Evolutionary conservation across 1,284 basidiomycete genomes (phyloP).

Genomic region (Melampsora americana): DNA sequence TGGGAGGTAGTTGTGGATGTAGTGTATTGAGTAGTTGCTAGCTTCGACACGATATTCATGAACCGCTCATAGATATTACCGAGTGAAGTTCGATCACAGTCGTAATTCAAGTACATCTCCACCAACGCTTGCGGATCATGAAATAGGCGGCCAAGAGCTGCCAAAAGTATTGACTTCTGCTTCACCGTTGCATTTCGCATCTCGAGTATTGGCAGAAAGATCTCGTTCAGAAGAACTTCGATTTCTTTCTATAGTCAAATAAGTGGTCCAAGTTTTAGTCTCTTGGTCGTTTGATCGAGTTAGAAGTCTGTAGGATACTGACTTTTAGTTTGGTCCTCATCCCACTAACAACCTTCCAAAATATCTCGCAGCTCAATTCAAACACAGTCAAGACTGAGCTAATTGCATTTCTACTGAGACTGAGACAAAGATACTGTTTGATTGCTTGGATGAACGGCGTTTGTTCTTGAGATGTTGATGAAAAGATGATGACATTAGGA

Average conservation of each 20-base stretch:
- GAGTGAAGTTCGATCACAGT: constrained; percentile 83
- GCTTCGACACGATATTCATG: constrained; percentile 90
- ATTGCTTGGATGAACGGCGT: constrained; percentile 85
- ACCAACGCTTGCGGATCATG: constrained; percentile 94
- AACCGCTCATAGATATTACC: constrained; percentile 98
- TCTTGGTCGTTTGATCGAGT: not conserved
- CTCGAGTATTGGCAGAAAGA: constrained; percentile 97
- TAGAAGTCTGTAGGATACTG: constrained; percentile 35
- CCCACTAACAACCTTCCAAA: constrained; percentile 89
- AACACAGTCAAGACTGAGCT: constrained; percentile 95
- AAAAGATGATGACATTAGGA: constrained; percentile 78
- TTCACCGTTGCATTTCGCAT: constrained; percentile 94
- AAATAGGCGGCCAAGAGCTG: constrained; percentile 73
- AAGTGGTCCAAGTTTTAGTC: constrained; percentile 9
- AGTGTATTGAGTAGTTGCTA: constrained; percentile 69
- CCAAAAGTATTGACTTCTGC: constrained; percentile 85
- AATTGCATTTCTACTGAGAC: constrained; percentile 89
- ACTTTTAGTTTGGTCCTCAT: constrained; percentile 95
- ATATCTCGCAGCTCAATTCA: constrained; percentile 96
- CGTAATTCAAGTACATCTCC: constrained; percentile 96
- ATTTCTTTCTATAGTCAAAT: constrained; percentile 79
- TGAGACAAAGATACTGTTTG: constrained; percentile 91
- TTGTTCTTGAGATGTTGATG: constrained; percentile 75
- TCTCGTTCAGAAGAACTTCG: constrained; percentile 94
- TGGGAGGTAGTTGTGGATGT: constrained; percentile 56